These are phyloP conservation scores for Venturiaceae sp. DNA, from an alignment of 2,329 filamentous ascomycete species.

Conservation along the genomic window DNA sequence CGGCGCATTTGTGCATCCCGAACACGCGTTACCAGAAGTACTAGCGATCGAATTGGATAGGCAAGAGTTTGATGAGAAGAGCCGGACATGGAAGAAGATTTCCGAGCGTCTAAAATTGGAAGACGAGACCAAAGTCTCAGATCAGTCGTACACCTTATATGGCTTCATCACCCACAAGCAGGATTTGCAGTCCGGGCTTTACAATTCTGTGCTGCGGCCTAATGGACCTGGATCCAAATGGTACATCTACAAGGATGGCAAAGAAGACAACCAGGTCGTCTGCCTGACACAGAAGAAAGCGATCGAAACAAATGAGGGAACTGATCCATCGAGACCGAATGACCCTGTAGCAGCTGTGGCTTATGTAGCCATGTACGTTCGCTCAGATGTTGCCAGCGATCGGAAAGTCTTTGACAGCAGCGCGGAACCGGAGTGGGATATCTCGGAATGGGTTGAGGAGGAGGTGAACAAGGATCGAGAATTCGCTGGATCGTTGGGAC, in stretches of 20 bases:
- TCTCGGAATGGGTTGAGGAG: conserved; percentile 25
- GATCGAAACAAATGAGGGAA: conserved; percentile 40
- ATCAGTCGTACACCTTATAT: conserved; percentile 44
- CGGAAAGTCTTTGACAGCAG: conserved; percentile 25
- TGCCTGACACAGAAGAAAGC: conserved; percentile 48
- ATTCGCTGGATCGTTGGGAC: neutral
- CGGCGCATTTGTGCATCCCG: conserved; percentile 13
- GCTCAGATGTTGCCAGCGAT: conserved; percentile 32
- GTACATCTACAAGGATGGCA: conserved; percentile 48
- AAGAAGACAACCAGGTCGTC: conserved; percentile 43
- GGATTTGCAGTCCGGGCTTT: conserved; percentile 46
- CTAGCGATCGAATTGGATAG: conserved; percentile 47
- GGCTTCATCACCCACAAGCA: conserved; percentile 52
- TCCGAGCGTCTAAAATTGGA: conserved; percentile 46
- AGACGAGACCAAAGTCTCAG: conserved; percentile 41
- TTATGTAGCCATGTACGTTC: conserved; percentile 47
- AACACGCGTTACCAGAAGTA: conserved; percentile 32
- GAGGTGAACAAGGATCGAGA: conserved; percentile 16
- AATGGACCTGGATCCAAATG: conserved; percentile 45
- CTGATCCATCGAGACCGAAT: conserved; percentile 28
- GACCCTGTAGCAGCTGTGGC: conserved; percentile 33
- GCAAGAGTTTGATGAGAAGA: conserved; percentile 43
- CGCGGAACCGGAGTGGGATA: conserved; percentile 35
- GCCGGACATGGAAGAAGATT: conserved; percentile 47
- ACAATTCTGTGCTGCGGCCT: conserved; percentile 51